Percentiles rank a stretch among this genome's conserved stretches.
Evolutionary conservation across 2,329 filamentous ascomycete species (phyloP).

Genomic region (Diplodia sapinea): DNA sequence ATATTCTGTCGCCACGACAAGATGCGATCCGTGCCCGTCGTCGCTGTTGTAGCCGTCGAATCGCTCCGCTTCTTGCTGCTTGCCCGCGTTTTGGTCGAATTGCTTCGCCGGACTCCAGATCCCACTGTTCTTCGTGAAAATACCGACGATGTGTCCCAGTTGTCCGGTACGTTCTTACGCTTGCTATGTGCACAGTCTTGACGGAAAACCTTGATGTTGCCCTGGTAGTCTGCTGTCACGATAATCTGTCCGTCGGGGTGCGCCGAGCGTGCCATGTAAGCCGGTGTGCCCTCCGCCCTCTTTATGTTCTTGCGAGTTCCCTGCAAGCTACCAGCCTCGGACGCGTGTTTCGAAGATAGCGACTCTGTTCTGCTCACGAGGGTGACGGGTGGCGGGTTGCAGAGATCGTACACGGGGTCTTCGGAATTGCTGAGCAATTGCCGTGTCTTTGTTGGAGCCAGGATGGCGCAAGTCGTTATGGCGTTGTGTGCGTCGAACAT

Average conservation of each 20-base stretch:
- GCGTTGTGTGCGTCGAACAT: slow-evolving; percentile 89
- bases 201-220: slow-evolving; percentile 90
- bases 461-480: slow-evolving; percentile 85
- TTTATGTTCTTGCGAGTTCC: slow-evolving; percentile 45
- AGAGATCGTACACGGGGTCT: slow-evolving; percentile 94
- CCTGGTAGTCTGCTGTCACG: slow-evolving; percentile 85
- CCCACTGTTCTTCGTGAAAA: slow-evolving; percentile 67
- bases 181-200: slow-evolving; percentile 90
- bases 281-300: slow-evolving; percentile 68
- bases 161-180: slow-evolving; percentile 62
- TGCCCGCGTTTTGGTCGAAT: slow-evolving; percentile 62
- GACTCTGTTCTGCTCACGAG: slow-evolving; percentile 76
- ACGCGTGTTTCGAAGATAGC: slow-evolving; percentile 54
- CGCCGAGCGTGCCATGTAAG: slow-evolving; percentile 75
- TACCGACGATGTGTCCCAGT: slow-evolving; percentile 77
- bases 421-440: slow-evolving; percentile 79
- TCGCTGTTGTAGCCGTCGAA: slow-evolving; percentile 47
- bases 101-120: slow-evolving; percentile 42
- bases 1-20: slow-evolving; percentile 83
- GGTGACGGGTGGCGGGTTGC: slow-evolving; percentile 90
- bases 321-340: slow-evolving; percentile 48
- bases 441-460: slow-evolving; percentile 80
- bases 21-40: slow-evolving; percentile 73
- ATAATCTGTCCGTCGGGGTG: slow-evolving; percentile 89
- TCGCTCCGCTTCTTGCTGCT: slow-evolving; percentile 57